phyloP scores from a whole-genome alignment of 2,329 filamentous ascomycete species.

The Hypoxylon sp. region DNA sequence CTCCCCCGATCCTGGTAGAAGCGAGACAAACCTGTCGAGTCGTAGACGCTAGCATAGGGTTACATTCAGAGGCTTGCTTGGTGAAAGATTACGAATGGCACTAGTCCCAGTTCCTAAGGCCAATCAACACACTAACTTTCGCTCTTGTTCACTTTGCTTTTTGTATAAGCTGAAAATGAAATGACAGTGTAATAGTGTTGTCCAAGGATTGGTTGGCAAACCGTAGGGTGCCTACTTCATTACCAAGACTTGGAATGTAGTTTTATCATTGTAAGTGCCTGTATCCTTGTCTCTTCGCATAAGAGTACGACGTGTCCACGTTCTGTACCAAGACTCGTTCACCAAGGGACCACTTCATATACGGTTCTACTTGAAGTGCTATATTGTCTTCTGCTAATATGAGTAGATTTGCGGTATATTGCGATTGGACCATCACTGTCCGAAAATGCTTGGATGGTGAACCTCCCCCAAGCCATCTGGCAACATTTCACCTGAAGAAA shows the following conservation, averaged over 20 bases:
- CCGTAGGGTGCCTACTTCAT: neutral
- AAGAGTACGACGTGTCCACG: constrained; percentile 13
- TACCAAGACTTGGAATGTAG: neutral
- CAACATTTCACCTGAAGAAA: constrained; percentile 23
- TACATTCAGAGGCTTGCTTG: constrained; percentile 23
- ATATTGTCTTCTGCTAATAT: constrained; percentile 23
- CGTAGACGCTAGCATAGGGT: constrained; percentile 31
- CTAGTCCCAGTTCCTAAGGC: neutral
- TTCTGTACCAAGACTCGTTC: neutral
- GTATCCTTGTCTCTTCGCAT: neutral
- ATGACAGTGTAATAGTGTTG: constrained; percentile 7
- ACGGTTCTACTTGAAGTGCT: neutral
- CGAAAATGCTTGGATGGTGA: constrained; percentile 41
- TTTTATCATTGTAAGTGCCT: neutral
- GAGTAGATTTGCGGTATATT: constrained; percentile 43
- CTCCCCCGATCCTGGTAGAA: neutral
- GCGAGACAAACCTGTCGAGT: constrained; percentile 25
- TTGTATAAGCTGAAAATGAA: constrained; percentile 14
- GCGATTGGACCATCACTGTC: constrained; percentile 38
- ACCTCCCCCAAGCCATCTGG: constrained; percentile 22
- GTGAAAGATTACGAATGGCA: neutral
- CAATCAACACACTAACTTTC: constrained; percentile 7
- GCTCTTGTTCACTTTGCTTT: constrained; percentile 23
- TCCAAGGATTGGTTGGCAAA: constrained; percentile 7
- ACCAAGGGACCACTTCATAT: neutral